Base-by-base conservation (phyloP, 306 rosid species). In the Cucurbita argyrosperma region DNA sequence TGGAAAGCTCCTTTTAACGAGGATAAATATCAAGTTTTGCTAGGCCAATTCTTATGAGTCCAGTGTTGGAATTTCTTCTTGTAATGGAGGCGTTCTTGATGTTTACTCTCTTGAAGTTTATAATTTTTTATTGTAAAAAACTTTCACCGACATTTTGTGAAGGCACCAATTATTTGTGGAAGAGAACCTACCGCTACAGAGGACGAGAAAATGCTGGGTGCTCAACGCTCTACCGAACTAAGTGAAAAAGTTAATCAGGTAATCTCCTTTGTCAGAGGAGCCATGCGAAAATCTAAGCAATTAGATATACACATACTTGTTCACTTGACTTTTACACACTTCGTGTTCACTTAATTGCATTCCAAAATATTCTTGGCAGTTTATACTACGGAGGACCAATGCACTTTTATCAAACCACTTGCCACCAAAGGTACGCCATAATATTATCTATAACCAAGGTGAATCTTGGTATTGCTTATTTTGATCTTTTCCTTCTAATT, bases 141-240 rank as follows among this genome's bases (percentile, higher is more conserved):
- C 74, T 71, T 75, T 30, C 60, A 74, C 67, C 55, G 62, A 30
- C 85, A 71, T 62, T 65, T 76, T 61, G 26, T 85, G 76, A 81
- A 93, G 98, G 89, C 94, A 13, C 98, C 97, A 0, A 93, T 90
- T 78, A 88, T 93, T 69, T 83, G 90, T 51, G 98, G 98, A 82
- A 91, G 98, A 83, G 98, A 93, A 86, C 98, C 98, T 63, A 81
- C 85, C 76, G 88, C 94, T 68, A 77, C 85, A 35, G 81, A 81
- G 59, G 96, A 89, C 80, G 97, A 90, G 81, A 90, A 87, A 92
- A 90, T 80, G 84, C 86, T 93, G 65, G 86, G 98, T 63, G 82
- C 79, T 72, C 90, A 90, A 76, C 97, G 97, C 66, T 83, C 96
- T 42, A 74, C 88, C 39, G 98, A 90, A 84, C 81, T 93, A 84